Base-by-base conservation (phyloP, 2,329 filamentous ascomycete genomes). In the Stagonosporopsis chrysanthemi region DNA sequence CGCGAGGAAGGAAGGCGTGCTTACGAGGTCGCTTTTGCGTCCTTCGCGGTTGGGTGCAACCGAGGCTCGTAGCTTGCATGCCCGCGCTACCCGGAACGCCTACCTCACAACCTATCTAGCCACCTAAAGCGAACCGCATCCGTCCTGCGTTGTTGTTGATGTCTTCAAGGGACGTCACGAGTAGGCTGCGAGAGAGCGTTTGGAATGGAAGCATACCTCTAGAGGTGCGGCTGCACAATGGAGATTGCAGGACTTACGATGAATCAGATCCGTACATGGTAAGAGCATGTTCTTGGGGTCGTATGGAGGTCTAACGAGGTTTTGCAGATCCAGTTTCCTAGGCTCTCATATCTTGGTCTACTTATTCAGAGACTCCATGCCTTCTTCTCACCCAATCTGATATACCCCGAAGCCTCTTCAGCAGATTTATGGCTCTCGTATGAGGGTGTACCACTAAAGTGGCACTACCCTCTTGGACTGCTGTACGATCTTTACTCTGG, bases 391-490 rank as follows among this genome's bases (percentile, higher is more conserved):
- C 64, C 79, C 14, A 81, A 75, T 24, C 74, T 90, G 35, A 89
- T 89, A 64, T 79, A 87, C 62, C 81, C 86, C 3, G 76, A 81
- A 40, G 78, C 83, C 29, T 77, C 77, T 3, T 70, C 82, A 7
- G 78, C 83, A 56, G 77, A 84, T 40, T 83, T 84, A 19, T 88
- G 86, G 84, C 84, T 91, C 62, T 86, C 85, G 1, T 88, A 87
- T 68, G 86, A 91, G 71, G 83, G 81, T 14, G 88, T 91, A 15
- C 84, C 87, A 2, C 73, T 91, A 62, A 90, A 89, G 78, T 89
- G 87, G 87, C 88, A 91, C 68, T 87, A 89, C 58, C 88, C 89
- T 0, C 72, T 89, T 11, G 89, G 89, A 1, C 77, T 91, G 11
- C 80, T 91, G 5, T 90, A 86, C 69, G 89, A 91, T 72, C 79